A percentile compares a stretch with the other conserved stretches of the same genome.
phyloP scores from a whole-genome alignment of 306 rosid species.

The Ammopiptanthus mongolicus region DNA sequence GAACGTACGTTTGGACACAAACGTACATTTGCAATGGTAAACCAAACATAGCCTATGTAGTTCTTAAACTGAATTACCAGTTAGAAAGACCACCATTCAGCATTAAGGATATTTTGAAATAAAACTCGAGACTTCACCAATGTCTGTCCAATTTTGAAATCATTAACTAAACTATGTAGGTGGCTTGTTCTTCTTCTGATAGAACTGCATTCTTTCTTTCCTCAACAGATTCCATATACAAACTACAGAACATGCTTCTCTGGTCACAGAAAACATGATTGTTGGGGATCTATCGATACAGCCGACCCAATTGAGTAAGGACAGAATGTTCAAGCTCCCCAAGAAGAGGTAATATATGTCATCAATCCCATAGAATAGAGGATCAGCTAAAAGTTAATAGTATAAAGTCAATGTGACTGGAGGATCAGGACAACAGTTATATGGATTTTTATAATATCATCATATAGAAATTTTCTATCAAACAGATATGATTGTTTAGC shows the following conservation, averaged over 20 bases:
- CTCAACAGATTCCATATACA: constrained; percentile 49
- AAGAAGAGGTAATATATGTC: constrained; percentile 80
- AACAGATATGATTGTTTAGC: too few species aligned
- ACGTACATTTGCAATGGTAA: too few species aligned
- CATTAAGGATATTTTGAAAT: constrained; percentile 25
- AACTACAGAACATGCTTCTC: constrained; percentile 36
- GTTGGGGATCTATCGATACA: constrained; percentile 37
- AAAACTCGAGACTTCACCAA: constrained; percentile 54
- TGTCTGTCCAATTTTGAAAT: constrained; percentile 44
- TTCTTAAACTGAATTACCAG: too few species aligned
- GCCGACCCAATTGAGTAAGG: constrained; percentile 38
- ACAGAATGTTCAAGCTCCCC: constrained; percentile 79
- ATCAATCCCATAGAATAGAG: constrained; percentile 82
- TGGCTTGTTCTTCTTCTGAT: neutral
- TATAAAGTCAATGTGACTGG: too few species aligned
- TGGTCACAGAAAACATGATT: constrained; percentile 31
- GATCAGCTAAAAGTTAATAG: too few species aligned
- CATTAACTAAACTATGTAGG: constrained; percentile 45
- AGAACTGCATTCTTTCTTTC: constrained; percentile 15
- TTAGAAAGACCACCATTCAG: constrained; percentile 8
- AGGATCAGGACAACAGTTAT: too few species aligned
- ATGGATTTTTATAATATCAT: too few species aligned
- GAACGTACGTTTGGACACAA: too few species aligned
- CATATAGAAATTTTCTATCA: too few species aligned
- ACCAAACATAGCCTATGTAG: too few species aligned